Base-by-base conservation (phyloP, 2,329 filamentous ascomycete genomes). In the Chrysosporium queenslandicum region DNA sequence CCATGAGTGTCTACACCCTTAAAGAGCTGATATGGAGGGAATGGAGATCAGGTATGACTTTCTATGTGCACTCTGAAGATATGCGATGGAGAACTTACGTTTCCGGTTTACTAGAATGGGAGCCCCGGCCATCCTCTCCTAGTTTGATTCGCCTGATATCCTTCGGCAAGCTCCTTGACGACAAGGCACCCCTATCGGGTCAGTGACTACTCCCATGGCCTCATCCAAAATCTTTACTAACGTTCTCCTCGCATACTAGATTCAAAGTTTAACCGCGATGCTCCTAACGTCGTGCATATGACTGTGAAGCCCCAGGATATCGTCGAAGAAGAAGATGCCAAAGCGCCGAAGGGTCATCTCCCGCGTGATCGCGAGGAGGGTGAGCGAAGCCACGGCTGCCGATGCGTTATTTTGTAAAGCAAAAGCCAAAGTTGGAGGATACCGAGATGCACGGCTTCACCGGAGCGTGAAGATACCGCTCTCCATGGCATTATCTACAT, bases 21-120 rank as follows among this genome's bases (percentile, higher is more conserved):
- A 96, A 96, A 70, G 89, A 96, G 71, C 74, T 96, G 64, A 95
- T 97, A 65, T 79, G 92, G 73, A 79, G 87, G 61, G 90, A 96
- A 67, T 97, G 91, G 91, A 78, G 88, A 60, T 83, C 83, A 61
- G 87, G 77, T 79, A 71, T 56, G 59, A 45, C 27, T 46, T 52
- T 40, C 37, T 18, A 12, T 11, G 12, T 40, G 14, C 4, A 21
- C 20, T n/a, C 11, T 23, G 3, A 40, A 18, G 16, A 40, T 6
- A 40, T 11, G 7, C 11, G 7, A 16, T 1, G 12, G 4, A 18
- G 14, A 5, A 1, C 16, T 9, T 6, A 7, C n/a, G 39, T 55
- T 42, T 46, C 45, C 54, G 11, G 32, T 41, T 11, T 32, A 39
- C n/a, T 60, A 76, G 80, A 96, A 65, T 96, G 91, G 91, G 90